A percentile compares a stretch with the other conserved stretches of the same genome.
Evolutionary conservation across 2,329 filamentous ascomycete species (phyloP).

Genomic region (Oidium heveae): DNA sequence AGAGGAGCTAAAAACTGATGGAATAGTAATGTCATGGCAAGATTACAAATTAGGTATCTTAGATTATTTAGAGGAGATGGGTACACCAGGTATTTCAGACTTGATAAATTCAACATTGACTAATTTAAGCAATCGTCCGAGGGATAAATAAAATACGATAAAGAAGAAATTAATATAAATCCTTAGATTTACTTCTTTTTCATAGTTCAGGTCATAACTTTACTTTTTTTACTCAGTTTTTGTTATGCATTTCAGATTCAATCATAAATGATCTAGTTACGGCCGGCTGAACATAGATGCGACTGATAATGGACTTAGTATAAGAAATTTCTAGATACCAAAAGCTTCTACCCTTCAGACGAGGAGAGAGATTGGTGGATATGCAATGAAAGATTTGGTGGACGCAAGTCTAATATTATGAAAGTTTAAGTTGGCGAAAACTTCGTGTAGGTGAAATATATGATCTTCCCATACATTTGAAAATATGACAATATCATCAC

Average conservation of each 20-base stretch:
- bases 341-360: neutral
- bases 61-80: slow-evolving; percentile 35
- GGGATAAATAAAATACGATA: neutral
- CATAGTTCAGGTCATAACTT: too few species aligned
- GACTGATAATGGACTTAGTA: too few species aligned
- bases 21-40: slow-evolving; percentile 41
- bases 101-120: slow-evolving; percentile 67
- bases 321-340: too few species aligned
- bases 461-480: neutral
- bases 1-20: slow-evolving; percentile 28
- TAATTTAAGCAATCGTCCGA: slow-evolving; percentile 25
- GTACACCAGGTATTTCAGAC: slow-evolving; percentile 38
- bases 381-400: neutral
- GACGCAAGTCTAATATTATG: neutral
- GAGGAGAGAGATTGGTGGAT: neutral
- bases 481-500: neutral
- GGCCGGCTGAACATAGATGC: too few species aligned
- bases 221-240: too few species aligned
- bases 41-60: slow-evolving; percentile 54
- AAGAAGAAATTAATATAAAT: too few species aligned
- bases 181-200: too few species aligned
- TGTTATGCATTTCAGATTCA: too few species aligned
- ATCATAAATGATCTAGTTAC: too few species aligned
- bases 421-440: neutral
- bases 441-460: neutral